Base-by-base conservation (phyloP, 805 yeast genomes). In the Jamesozyma jinghongensis region DNA sequence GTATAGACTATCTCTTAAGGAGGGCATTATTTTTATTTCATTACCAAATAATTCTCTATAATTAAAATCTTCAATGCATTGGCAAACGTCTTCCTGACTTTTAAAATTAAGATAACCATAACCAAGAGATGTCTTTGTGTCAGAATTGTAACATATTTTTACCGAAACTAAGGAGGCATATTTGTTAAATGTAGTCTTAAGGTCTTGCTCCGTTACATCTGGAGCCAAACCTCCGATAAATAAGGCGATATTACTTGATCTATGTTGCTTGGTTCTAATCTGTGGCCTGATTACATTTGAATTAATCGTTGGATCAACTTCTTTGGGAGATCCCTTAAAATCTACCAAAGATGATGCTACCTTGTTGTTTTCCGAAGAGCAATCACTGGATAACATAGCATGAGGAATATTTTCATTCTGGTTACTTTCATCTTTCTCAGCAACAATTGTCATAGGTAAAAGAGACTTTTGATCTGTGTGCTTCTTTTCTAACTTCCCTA, bases 41-140 rank as follows among this genome's bases (percentile, higher is more conserved):
- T 65, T 63, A 14, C 62, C 64, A 29, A 56, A 50, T 1, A 74
- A 49, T 1, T 46, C 51, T 2, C 65, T 65, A 48, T 73, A 75
- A 53, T 78, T 81, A 62, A 78, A 70, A 10, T 73, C 68, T 34
- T 74, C 79, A 37, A 76, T 63, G 3, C 85, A 85, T 32, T 45
- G 40, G 19, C 68, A 68, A 0, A 85, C 85, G 37, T 75, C 81
- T 4, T 57, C 51, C 34, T 67, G 64, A 6, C 58, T 60, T 7
- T 61, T 59, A 52, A 79, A 80, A 40, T 82, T 80, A 11, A 81
- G 77, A 54, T 82, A 83, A 0, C 86, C 94, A 59, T 83, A 81
- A 3, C 86, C 82, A 42, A 85, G 62, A 1, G 87, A 75, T 36
- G 70, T 61, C 16, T 72, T 72, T 13, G 73, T 65, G 29, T 65